These are phyloP conservation scores for Lactuca sativa DNA, from an alignment of 129 eudicot genomes.

Conservation along the genomic window DNA sequence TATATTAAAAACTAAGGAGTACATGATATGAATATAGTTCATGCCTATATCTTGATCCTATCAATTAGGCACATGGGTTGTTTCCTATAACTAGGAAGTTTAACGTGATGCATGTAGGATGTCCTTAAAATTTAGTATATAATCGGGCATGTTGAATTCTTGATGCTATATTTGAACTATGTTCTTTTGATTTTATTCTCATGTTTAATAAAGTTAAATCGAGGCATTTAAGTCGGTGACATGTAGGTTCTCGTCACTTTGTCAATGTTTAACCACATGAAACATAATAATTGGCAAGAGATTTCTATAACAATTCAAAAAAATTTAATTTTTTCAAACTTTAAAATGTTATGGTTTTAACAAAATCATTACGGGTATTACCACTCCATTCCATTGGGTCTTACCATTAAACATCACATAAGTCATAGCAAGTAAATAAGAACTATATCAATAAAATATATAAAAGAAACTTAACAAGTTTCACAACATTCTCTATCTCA, in stretches of 20 bases:
- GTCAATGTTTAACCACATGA: not conserved
- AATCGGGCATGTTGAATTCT: slow-evolving; percentile 17
- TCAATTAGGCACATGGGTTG: slow-evolving; percentile 43
- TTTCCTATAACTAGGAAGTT: slow-evolving; percentile 33
- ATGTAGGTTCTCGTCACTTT: slow-evolving; percentile 9
- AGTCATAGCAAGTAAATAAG: too few species aligned
- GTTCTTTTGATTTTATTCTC: slow-evolving; percentile 24
- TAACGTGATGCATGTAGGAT: slow-evolving; percentile 35
- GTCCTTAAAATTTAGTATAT: slow-evolving; percentile 19
- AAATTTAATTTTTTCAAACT: too few species aligned
- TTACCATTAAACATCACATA: too few species aligned
- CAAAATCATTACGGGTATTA: too few species aligned
- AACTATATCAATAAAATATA: too few species aligned
- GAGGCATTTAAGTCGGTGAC: slow-evolving; percentile 16
- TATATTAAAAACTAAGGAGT: not conserved
- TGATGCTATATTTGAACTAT: slow-evolving; percentile 19
- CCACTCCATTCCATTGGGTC: too few species aligned
- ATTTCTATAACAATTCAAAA: not conserved
- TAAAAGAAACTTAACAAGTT: too few species aligned
- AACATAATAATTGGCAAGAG: slow-evolving; percentile 22
- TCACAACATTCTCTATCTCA: too few species aligned
- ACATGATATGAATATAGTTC: slow-evolving; percentile 21
- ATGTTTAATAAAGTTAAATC: slow-evolving; percentile 3
- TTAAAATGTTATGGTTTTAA: too few species aligned
- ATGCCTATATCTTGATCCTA: slow-evolving; percentile 14